Percentiles rank a stretch among this genome's conserved stretches.
These are phyloP conservation scores for Medicago truncatula DNA, from an alignment of 306 rosid genomes.

Conservation along the genomic window MtrunA17r5.0-ANR NC_053042.1:52032001-52032500, in stretches of 20 bases:
- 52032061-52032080: slow-evolving; percentile 72
- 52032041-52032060: slow-evolving; percentile 81
- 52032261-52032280: background rate
- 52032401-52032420: background rate
- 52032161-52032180: slow-evolving; percentile 33
- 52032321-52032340: background rate
- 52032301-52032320: background rate
- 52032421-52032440: background rate
- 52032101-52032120: slow-evolving; percentile 1
- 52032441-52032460: no score
- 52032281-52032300: background rate
- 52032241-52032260: background rate
- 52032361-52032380: background rate
- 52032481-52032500: no score
- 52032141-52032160: slow-evolving; percentile 34
- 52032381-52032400: background rate
- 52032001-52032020: slow-evolving; percentile 80
- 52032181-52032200: slow-evolving; percentile 28
- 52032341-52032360: background rate
- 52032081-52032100: slow-evolving; percentile 41
- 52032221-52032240: slow-evolving; percentile 15
- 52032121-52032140: slow-evolving; percentile 16
- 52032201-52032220: background rate
- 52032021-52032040: slow-evolving; percentile 85
- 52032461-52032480: no score